Base-by-base conservation (phyloP, 1,284 basidiomycete species). In the Ganoderma lingzhi region DNA sequence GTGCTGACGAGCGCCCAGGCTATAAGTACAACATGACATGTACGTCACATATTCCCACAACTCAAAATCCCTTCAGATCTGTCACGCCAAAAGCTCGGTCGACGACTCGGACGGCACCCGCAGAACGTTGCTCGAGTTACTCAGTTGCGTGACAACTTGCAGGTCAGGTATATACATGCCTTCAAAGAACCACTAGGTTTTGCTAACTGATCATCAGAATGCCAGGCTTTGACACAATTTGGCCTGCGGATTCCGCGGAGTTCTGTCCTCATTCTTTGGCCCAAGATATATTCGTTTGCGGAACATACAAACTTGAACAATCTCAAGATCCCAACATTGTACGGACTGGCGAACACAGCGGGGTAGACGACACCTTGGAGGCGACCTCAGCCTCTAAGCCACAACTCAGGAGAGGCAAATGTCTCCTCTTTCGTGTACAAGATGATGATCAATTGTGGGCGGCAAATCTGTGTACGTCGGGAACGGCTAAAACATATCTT, bases 231-330 rank as follows among this genome's bases (percentile, higher is more conserved):
- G 91, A 96, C 80, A 97, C 96, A 0, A 81, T 84, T 17, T 93
- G 89, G 78, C 95, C 95, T 9, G 96, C 96, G n/a, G 96, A 97
- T 80, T 90, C 93, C 19, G 86, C 95, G 68, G 96, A 98, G 77
- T 97, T 96, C 79, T 96, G 95, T 76, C 96, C 95, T 15, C 86
- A 87, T 70, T 83, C 84, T 19, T 82, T 82, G 51, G 84, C 84
- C 55, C 81, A 84, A 17, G 82, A 91, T 73, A 81, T 96, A n/a
- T 87, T 98, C 71, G 91, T 91, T 1, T 96, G 95, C 76, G 96
- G 96, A 23, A 97, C 96, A 0, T 98, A 98, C 80, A 91, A 95
- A 74, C 86, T 97, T 15, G 82, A 87, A 53, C 82, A 88, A 64
- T 74, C 79, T 65, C 39, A 75, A 64, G 9, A 73, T 61, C 10